A percentile compares a stretch with the other conserved stretches of the same genome.
These are phyloP conservation scores for Talaromyces sp. DNA, from an alignment of 2,329 filamentous ascomycete species.

Conservation along the genomic window DNA sequence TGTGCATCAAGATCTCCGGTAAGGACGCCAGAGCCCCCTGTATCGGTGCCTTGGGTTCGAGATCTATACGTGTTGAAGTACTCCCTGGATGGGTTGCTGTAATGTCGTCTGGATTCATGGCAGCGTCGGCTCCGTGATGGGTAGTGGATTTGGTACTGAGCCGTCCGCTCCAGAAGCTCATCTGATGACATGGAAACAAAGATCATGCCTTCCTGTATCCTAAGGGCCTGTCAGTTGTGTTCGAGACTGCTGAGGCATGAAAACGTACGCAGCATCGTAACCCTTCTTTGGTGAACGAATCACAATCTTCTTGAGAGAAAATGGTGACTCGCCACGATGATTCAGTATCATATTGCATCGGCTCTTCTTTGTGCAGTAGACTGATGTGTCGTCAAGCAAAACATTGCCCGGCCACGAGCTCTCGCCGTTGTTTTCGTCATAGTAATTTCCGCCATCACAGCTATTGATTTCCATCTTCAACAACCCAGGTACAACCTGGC, in stretches of 20 bases:
- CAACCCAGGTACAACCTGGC: constrained; percentile 77
- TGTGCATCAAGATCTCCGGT: constrained; percentile 27
- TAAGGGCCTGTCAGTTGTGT: constrained; percentile 34
- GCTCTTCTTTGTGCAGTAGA: constrained; percentile 87
- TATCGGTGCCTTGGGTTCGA: constrained; percentile 34
- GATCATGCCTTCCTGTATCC: constrained; percentile 85
- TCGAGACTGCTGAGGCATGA: not conserved
- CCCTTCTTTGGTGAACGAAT: constrained; percentile 79
- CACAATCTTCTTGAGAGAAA: constrained; percentile 77
- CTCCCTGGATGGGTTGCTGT: constrained; percentile 38
- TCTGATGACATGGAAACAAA: constrained; percentile 84
- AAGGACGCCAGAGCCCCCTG: constrained; percentile 20
- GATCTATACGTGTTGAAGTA: constrained; percentile 38
- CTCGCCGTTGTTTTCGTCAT: constrained; percentile 54
- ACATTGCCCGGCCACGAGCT: constrained; percentile 74
- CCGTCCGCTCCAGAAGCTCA: constrained; percentile 68
- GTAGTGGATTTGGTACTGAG: constrained; percentile 71
- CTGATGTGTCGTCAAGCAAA: constrained; percentile 72
- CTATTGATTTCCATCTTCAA: constrained; percentile 83
- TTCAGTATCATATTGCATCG: constrained; percentile 81
- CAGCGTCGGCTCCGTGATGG: constrained; percentile 30
- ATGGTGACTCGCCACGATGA: constrained; percentile 75
- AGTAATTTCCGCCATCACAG: constrained; percentile 76
- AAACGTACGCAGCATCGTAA: constrained; percentile 81
- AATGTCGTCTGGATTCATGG: constrained; percentile 29